Evolutionary conservation across 2,329 filamentous ascomycete species (phyloP), one percentile per base, ranked within the genome.

Genomic region (Claviceps humidiphila): DNA sequence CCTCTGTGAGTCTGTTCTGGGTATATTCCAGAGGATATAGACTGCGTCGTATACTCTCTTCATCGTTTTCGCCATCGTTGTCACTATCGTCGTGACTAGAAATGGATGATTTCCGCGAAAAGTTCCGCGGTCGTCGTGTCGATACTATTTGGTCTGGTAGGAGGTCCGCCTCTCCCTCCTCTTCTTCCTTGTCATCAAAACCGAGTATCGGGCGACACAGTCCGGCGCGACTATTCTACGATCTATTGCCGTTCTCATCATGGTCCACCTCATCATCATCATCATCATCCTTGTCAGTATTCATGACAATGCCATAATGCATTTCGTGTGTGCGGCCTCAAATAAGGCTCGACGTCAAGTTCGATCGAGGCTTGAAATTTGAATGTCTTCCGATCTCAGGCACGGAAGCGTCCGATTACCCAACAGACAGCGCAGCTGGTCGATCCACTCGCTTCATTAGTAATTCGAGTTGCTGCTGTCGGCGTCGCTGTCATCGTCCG

Each of bases 361-460:
- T 40, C 57, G 0, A 49, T 51, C 2, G 46, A 48, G 2, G 52
- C 57, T 22, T 22, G 20, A 22, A 22, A 22, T 22, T 11, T 56
- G 53, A 4, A 54, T 56, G 5, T 54, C 49, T 3, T 55, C 52
- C 1, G 51, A 50, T 13, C 38, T 47, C 16, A 40, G 46, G 34
- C 53, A 53, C 7, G 53, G 49, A 50, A 52, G 6, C 41, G 43
- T 26, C 41, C 53, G 13, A 7, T 13, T 44, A 38, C 13, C 30
- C 43, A 20, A 17, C 13, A 5, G 24, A 11, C 37, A 45, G 17
- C 16, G 55, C 53, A n/a, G 56, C 56, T 70, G 67, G 39, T 71
- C 68, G 5, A 71, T 70, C 0, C 66, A 66, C 0, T 69, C 67
- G 45, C 67, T 68, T 38, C 71, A 69, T 13, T 71, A 71, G 42